Evolutionary conservation across 2,329 filamentous ascomycete species (phyloP).

Genomic region (Plenodomus lindquistii): DNA sequence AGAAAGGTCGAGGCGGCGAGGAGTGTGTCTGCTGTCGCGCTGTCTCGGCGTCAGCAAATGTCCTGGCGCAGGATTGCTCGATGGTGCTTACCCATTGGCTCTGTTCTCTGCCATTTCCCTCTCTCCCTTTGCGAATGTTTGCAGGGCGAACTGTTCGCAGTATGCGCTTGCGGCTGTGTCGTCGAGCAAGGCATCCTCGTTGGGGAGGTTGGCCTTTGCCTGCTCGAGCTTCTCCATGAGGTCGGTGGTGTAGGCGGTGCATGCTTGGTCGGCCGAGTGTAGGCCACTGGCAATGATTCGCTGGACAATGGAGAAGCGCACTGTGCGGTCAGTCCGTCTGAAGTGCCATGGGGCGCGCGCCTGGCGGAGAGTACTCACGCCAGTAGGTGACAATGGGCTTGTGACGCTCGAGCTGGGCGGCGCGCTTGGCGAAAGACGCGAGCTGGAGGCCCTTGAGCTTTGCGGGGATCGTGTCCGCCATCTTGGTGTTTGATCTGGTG

Average conservation of each 20-base stretch:
- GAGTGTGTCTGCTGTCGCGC: slow-evolving; percentile 92
- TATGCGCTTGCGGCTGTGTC: slow-evolving; percentile 87
- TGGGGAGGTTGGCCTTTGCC: slow-evolving; percentile 72
- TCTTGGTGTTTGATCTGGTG: slow-evolving; percentile 42
- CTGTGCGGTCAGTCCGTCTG: slow-evolving; percentile 24
- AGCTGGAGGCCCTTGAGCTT: slow-evolving; percentile 80
- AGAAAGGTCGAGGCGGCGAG: slow-evolving; percentile 91
- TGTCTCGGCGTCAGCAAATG: slow-evolving; percentile 39
- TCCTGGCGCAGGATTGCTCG: neutral
- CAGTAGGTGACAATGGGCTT: slow-evolving; percentile 93
- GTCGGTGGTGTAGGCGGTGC: slow-evolving; percentile 75
- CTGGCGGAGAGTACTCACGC: slow-evolving; percentile 64
- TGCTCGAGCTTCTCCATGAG: slow-evolving; percentile 92
- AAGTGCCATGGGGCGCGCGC: neutral
- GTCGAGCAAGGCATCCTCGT: slow-evolving; percentile 83
- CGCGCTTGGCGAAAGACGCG: slow-evolving; percentile 80
- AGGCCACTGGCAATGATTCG: slow-evolving; percentile 82
- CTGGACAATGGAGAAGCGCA: slow-evolving; percentile 73
- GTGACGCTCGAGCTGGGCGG: slow-evolving; percentile 77
- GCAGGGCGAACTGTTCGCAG: slow-evolving; percentile 89
- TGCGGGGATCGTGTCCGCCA: slow-evolving; percentile 73
- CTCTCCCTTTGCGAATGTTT: slow-evolving; percentile 84
- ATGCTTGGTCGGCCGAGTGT: slow-evolving; percentile 77
- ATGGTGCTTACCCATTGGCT: slow-evolving; percentile 68
- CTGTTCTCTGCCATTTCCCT: slow-evolving; percentile 80